A percentile compares a stretch with the other conserved stretches of the same genome.
phyloP scores from a whole-genome alignment of 345 rosid species.

The Ailanthus altissimus region DNA sequence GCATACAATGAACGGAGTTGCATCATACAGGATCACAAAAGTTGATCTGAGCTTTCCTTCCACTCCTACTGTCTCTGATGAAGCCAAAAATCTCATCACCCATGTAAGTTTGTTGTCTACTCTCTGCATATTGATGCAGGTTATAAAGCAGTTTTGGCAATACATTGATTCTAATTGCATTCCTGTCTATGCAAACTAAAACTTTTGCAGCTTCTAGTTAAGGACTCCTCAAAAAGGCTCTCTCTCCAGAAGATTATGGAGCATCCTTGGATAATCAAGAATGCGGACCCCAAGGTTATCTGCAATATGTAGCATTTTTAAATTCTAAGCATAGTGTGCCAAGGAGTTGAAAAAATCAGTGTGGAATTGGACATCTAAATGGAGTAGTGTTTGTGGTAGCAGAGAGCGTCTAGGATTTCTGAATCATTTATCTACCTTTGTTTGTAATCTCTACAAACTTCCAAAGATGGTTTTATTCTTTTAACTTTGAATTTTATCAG shows the following conservation, averaged over 20 bases:
- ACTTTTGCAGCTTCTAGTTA: conserved; percentile 76
- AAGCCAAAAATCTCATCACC: conserved; percentile 71
- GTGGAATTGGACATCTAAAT: conserved; percentile 6
- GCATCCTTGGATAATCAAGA: conserved; percentile 87
- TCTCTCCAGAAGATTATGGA: conserved; percentile 79
- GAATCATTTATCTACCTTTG: background rate
- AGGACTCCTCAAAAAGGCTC: conserved; percentile 80
- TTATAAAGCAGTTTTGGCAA: background rate
- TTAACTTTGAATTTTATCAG: background rate
- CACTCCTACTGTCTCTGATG: conserved; percentile 56
- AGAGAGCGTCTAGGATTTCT: background rate
- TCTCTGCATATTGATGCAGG: background rate
- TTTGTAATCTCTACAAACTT: conserved; percentile 4
- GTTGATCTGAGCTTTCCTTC: conserved; percentile 81
- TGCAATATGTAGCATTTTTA: conserved; percentile 30
- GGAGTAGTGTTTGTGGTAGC: background rate
- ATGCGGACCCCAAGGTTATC: conserved; percentile 70
- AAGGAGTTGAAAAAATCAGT: conserved; percentile 12
- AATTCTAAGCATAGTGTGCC: conserved; percentile 11
- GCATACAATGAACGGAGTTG: background rate
- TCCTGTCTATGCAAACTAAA: conserved; percentile 6
- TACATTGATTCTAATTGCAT: background rate
- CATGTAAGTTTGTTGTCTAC: conserved; percentile 38
- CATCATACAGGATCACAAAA: conserved; percentile 65
- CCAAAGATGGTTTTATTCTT: background rate